Evolutionary conservation across 78 protist species (phyloP), one percentile per base, ranked within the genome.

Genomic region (Pelomyxa schiedti): DNA sequence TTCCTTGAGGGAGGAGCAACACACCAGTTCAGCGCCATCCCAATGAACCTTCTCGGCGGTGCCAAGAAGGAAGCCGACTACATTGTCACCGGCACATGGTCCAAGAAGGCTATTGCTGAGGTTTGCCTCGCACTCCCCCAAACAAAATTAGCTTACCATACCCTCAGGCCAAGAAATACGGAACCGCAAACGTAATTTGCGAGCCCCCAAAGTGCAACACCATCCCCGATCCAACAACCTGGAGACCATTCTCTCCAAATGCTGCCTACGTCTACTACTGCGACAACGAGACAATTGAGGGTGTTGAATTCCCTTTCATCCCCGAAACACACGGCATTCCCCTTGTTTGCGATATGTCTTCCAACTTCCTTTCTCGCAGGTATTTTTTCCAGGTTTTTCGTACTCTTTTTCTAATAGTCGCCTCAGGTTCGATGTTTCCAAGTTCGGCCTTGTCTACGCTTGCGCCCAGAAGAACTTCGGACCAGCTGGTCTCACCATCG

Each of bases 401-500:
- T n/a, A n/a, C n/a, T n/a, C n/a, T n/a, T n/a, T n/a, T n/a, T n/a
- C n/a, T n/a, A n/a, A n/a, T n/a, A n/a, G n/a, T n/a, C n/a, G n/a
- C n/a, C 35, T 39, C 30, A 72, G 79, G 36, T 53, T 97, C 8
- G 93, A 95, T 72, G 84, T 94, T 3, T 28, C 89, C 29, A 95
- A 93, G 86, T 96, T 72, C 71, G 99, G 88, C 40, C 32, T 88
- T 39, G 75, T 96, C 35, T 96, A 88, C 66, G 98, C 95, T 22
- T 90, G 97, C 16, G 99, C 96, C 41, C 98, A 94, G 77, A 96
- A 96, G 91, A 96, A 96, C 75, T 64, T 90, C 29, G 96, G 97
- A 36, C 86, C 92, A 1, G 91, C 98, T 16, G 97, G 97, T 41
- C 58, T 92, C 28, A 89, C 95, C 29, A 42, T 96, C 38, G 95